A percentile compares a stretch with the other conserved stretches of the same genome.
phyloP scores from a whole-genome alignment of 176 grass and related monocot genomes.

The Hyparrhenia diplandra region DNA sequence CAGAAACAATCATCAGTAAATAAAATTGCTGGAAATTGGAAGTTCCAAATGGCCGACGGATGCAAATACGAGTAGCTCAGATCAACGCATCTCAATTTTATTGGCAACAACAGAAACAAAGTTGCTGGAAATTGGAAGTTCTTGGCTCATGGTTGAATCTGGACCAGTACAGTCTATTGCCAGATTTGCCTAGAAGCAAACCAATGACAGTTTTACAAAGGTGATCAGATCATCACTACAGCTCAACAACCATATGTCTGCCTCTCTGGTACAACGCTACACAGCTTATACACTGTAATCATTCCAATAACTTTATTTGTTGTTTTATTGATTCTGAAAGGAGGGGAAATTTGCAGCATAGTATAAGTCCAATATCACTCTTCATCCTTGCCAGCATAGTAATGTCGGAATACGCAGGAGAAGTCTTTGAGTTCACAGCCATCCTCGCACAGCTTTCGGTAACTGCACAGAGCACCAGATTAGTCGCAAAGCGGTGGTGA shows the following conservation, averaged over 20 bases:
- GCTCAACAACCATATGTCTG: background rate
- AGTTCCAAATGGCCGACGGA: too few species aligned
- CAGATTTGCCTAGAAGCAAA: background rate
- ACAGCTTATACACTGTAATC: background rate
- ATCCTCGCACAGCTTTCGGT: slow-evolving; percentile 54
- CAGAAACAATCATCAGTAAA: too few species aligned
- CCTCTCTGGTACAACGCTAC: background rate
- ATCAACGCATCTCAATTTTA: background rate
- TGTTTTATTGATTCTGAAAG: background rate
- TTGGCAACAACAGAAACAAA: background rate
- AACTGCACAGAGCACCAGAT: slow-evolving; percentile 41
- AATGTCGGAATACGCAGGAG: slow-evolving; percentile 69
- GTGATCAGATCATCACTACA: background rate
- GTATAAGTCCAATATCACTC: slow-evolving; percentile 24
- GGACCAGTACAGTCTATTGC: background rate
- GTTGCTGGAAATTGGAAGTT: background rate
- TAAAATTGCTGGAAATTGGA: too few species aligned
- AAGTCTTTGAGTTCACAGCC: slow-evolving; percentile 75
- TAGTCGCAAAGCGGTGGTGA: background rate
- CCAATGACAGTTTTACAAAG: background rate
- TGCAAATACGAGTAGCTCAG: background rate
- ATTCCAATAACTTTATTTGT: slow-evolving; percentile 2
- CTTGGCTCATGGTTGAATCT: background rate
- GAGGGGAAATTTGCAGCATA: background rate
- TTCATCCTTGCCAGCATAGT: slow-evolving; percentile 74